phyloP scores from a whole-genome alignment of 306 rosid species.

The Cucurbita pepo region DNA sequence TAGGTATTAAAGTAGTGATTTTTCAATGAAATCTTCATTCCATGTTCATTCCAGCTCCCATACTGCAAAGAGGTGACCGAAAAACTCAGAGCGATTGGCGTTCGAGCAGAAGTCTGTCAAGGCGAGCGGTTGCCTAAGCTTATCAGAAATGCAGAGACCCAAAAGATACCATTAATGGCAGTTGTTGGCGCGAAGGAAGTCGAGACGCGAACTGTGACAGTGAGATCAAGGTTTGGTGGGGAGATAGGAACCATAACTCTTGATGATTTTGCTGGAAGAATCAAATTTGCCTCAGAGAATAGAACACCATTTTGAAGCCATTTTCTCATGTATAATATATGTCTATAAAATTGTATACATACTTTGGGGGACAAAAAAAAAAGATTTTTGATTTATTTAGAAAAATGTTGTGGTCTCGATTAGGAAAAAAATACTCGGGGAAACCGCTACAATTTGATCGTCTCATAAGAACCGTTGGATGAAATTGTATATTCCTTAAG shows the following conservation, averaged over 20 bases:
- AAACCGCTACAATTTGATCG: too few relatives aligned
- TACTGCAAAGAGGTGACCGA: slow-evolving; percentile 56
- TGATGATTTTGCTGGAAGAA: slow-evolving; percentile 59
- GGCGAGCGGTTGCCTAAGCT: slow-evolving; percentile 91
- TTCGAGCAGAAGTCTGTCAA: slow-evolving; percentile 66
- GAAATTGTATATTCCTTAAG: too few relatives aligned
- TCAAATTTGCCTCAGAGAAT: slow-evolving; percentile 37
- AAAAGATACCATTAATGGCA: slow-evolving; percentile 83
- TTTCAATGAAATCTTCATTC: background rate
- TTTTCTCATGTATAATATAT: too few relatives aligned
- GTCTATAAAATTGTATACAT: background rate
- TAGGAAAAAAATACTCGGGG: too few relatives aligned
- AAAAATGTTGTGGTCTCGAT: too few relatives aligned
- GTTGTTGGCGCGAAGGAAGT: slow-evolving; percentile 88
- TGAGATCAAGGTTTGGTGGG: slow-evolving; percentile 77
- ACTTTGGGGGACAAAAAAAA: too few relatives aligned
- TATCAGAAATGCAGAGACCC: slow-evolving; percentile 89
- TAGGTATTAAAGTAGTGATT: background rate
- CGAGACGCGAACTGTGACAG: slow-evolving; percentile 56
- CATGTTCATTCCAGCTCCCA: slow-evolving; percentile 36
- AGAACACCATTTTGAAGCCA: slow-evolving; percentile 29
- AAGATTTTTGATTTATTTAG: too few relatives aligned
- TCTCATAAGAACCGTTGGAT: too few relatives aligned
- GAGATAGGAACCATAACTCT: slow-evolving; percentile 67
- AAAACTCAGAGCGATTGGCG: slow-evolving; percentile 45